Evolutionary conservation across 352 stramenopile genomes (phyloP), one percentile per base, ranked within the genome.

Genomic region (Peronospora farinosa): DNA sequence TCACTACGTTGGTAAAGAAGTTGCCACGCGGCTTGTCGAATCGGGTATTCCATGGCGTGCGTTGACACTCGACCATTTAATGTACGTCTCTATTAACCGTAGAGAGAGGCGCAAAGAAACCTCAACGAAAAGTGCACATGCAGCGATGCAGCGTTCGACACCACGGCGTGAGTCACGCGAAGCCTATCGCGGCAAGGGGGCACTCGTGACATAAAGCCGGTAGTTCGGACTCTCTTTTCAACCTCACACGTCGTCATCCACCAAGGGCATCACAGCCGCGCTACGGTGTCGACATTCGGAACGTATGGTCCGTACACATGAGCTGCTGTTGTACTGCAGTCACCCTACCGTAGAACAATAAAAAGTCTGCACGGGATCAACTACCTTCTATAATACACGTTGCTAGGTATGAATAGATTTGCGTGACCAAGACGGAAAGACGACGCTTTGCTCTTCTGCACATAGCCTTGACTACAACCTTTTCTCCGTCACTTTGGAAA

Each of bases 141-240:
- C 25, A 21, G 53, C 49, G 40, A 67, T 33, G 33, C 40, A n/a
- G 41, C 53, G 48, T 53, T 57, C 33, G 40, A 35, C 31, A 33
- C 32, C 12, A 43, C 39, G 32, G 19, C 43, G 57, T 70, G 40
- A 61, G 62, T 70, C 67, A 70, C 25, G 52, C 13, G 30, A 32
- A 47, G 61, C 55, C 62, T 70, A 64, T 70, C 62, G 53, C 28
- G 30, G 55, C 50, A 59, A 54, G 42, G 42, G 47, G 19, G 19
- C 19, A 21, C 19, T 21, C 19, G 19, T 21, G 30, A 46, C 57
- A 69, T 69, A 66, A 40, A 42, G 27, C 36, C 16, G 38, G 25
- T 33, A 25, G 35, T 7, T 30, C 37, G 41, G 27, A 37, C 37
- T 54, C 50, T 65, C 40, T 51, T 57, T 37, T 49, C 36, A 41